phyloP scores from a whole-genome alignment of 768 basidiomycete genomes.

The Paxillus rubicundulus region DNA sequence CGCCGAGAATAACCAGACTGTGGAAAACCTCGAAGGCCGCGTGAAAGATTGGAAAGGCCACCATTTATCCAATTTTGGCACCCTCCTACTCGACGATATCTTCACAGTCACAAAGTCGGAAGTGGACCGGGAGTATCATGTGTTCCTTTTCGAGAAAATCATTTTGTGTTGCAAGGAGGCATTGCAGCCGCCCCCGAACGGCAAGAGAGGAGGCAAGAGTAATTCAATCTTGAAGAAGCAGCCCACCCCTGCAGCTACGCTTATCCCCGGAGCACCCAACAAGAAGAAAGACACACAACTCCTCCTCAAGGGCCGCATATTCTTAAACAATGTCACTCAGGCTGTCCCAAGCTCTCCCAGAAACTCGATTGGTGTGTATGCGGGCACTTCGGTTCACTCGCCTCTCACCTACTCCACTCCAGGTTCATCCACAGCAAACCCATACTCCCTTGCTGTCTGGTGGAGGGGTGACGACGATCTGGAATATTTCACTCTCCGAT shows the following conservation, averaged over 20 bases:
- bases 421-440: conserved; percentile 52
- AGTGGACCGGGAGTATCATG: conserved; percentile 96
- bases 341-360: conserved; percentile 62
- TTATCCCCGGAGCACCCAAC: conserved; percentile 50
- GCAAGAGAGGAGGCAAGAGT: conserved; percentile 75
- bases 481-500: conserved; percentile 93
- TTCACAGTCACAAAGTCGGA: conserved; percentile 96
- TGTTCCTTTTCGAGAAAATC: conserved; percentile 98
- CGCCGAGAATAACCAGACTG: conserved; percentile 88
- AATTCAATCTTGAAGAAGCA: conserved; percentile 90
- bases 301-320: conserved; percentile 93
- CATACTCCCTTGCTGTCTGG: conserved; percentile 84
- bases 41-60: conserved; percentile 99
- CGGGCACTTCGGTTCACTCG: conserved; percentile 2
- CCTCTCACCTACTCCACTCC: conserved; percentile 1
- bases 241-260: conserved; percentile 43
- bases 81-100: conserved; percentile 90
- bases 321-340: conserved; percentile 91
- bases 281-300: conserved; percentile 80
- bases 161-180: conserved; percentile 98
- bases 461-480: conserved; percentile 94
- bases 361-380: conserved; percentile 57
- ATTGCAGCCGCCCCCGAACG: conserved; percentile 50
- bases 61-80: conserved; percentile 90
- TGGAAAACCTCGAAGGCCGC: conserved; percentile 77